Base-by-base conservation (phyloP, 257 asterid species). In the Linaria vulgaris region DNA sequence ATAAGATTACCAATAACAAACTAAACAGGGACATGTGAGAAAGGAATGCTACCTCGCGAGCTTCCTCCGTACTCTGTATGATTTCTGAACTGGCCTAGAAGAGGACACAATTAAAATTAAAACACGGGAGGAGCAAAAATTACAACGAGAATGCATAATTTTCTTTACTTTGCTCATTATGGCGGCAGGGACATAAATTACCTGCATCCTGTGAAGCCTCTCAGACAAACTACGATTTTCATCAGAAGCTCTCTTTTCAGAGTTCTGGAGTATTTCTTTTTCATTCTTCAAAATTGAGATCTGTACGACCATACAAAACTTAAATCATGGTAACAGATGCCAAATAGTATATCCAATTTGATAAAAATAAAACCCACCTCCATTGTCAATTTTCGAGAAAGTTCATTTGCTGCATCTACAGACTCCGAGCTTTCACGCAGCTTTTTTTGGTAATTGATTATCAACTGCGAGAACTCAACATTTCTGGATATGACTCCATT, bases 201-300 rank as follows among this genome's bases (percentile, higher is more conserved):
- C 97, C 95, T 90, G 99, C 74, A 92, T 80, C 27, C 88, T 87
- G 61, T 84, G 80, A 76, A 83, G 87, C 81, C 99, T 90, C 75
- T 87, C 96, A 5, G 96, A 79, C 78, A 89, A 76, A 77, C 71
- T 83, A 56, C 84, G 85, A 67, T 82, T 90, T 82, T 89, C 97
- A 72, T 89, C 94, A 52, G 80, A 79, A 44, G 99, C 96, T 82
- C 96, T 87, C 80, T 85, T 89, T 73, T 92, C 97, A n/a, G 99
- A 76, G 71, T 80, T 83, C 57, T 72, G 70, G 59, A 85, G 68
- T 71, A 82, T 73, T 72, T 84, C 95, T 77, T 85, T 89, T 75
- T 92, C 97, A 44, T 81, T 79, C 84, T 90, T 89, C 73, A 85
- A 67, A 65, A 85, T 56, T 45, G 94, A 77, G 23, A 82, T 83